phyloP scores from a whole-genome alignment of 2,329 filamentous ascomycete species.

The Blastomyces gilchristii region DNA sequence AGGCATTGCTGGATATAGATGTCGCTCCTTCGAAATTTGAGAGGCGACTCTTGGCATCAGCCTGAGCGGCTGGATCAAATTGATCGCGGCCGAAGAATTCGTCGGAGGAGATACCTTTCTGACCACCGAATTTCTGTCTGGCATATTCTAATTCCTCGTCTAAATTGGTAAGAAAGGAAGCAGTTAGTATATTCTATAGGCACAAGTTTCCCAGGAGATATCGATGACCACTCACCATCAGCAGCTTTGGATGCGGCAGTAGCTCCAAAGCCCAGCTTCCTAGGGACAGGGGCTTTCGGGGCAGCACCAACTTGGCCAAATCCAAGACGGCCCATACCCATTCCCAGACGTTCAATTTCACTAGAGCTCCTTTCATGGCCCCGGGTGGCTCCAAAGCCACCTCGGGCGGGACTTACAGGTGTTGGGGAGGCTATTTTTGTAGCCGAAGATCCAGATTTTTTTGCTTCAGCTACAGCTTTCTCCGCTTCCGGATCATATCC shows the following conservation, averaged over 20 bases:
- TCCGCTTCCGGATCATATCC: conserved; percentile 93
- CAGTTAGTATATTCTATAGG: background rate
- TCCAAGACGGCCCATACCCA: conserved; percentile 74
- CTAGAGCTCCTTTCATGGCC: conserved; percentile 50
- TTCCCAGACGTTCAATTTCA: conserved; percentile 80
- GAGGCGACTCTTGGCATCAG: conserved; percentile 77
- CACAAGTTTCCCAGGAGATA: background rate
- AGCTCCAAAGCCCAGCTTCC: conserved; percentile 80
- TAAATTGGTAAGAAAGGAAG: conserved; percentile 18
- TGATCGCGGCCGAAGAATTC: conserved; percentile 92
- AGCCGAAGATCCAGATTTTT: conserved; percentile 38
- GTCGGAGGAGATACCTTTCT: conserved; percentile 95
- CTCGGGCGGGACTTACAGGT: conserved; percentile 56
- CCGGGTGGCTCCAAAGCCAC: conserved; percentile 52
- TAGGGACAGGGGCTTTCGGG: conserved; percentile 51
- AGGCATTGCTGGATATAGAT: conserved; percentile 89
- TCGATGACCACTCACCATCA: conserved; percentile 47
- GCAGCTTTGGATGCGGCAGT: conserved; percentile 61
- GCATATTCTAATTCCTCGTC: conserved; percentile 74
- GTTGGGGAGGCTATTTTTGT: conserved; percentile 63
- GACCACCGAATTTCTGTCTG: conserved; percentile 74
- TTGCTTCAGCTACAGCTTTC: conserved; percentile 38
- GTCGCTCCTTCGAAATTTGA: conserved; percentile 88
- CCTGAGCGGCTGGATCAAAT: conserved; percentile 69
- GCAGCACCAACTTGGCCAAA: conserved; percentile 76